Base-by-base conservation (phyloP, 2,329 filamentous ascomycete species). In the Aspergillus ochraceus region DNA sequence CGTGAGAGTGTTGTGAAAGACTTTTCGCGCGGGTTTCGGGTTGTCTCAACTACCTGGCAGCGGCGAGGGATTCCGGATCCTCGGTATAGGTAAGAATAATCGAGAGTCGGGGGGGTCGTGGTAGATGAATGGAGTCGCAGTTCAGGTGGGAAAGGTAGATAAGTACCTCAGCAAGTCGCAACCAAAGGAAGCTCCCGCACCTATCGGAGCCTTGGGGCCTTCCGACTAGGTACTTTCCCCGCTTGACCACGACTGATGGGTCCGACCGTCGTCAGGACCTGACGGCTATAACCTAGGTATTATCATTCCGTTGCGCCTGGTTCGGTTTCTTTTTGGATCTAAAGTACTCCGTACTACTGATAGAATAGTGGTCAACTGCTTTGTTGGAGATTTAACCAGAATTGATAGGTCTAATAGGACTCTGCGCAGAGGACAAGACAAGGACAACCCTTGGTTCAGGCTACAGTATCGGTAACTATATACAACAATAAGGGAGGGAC, bases 201-300 rank as follows among this genome's bases (percentile, higher is more conserved):
- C 60, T 65, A 68, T 66, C 61, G 61, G 63, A 61, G 63, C 49
- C 59, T 63, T 52, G 59, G 58, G 42, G n/a, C 17, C n/a, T 22
- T 10, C 22, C 45, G 22, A 47, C 19, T 47, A n/a, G n/a, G n/a
- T 19, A 46, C 42, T 20, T 46, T 47, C 45, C 45, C 45, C 45
- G 45, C 54, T 45, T 51, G 49, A 45, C 29, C 17, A n/a, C 17
- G 20, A 20, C 26, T 17, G 47, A 56, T 56, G 54, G 54, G 47
- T 51, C 54, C 54, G 47, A 56, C 54, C 45, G 54, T 55, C 4
- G 11, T 9, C 30, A 24, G 24, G 30, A 32, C 30, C 30, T 32
- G 30, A 9, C 30, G 9, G 30, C 24, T 5, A 5, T 24, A 24
- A 5, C 5, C 24, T n/a, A n/a, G n/a, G n/a, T 24, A 3, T 5